Evolutionary conservation across 2,329 filamentous ascomycete species (phyloP).

Genomic region (Saccharata proteae): DNA sequence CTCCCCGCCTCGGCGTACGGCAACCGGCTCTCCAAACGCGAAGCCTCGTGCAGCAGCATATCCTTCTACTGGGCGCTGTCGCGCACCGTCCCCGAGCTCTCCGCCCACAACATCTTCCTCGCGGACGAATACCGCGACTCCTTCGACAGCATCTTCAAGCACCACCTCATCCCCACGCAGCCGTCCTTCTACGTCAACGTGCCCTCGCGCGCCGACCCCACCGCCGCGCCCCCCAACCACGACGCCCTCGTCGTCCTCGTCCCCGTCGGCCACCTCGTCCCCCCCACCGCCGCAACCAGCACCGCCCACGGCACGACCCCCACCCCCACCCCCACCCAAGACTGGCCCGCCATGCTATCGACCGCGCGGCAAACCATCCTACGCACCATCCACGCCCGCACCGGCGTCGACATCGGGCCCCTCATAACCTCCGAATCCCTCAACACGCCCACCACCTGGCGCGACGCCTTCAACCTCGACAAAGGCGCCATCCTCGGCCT

Average conservation of each 20-base stretch:
- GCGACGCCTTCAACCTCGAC: slow-evolving; percentile 58
- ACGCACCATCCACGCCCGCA: slow-evolving; percentile 47
- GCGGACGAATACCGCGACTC: slow-evolving; percentile 59
- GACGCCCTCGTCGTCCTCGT: slow-evolving; percentile 60
- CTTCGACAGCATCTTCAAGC: slow-evolving; percentile 66
- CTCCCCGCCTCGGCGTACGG: slow-evolving; percentile 41
- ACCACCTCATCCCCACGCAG: slow-evolving; percentile 52
- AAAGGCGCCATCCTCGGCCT: slow-evolving; percentile 62
- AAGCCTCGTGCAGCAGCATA: slow-evolving; percentile 58
- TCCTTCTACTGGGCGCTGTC: slow-evolving; percentile 66
- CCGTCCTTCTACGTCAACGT: slow-evolving; percentile 72
- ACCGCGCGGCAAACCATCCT: slow-evolving; percentile 50
- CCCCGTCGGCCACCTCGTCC: slow-evolving; percentile 55
- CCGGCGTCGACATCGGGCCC: slow-evolving; percentile 40
- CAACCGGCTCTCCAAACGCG: slow-evolving; percentile 32
- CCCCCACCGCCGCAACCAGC: slow-evolving; percentile 23
- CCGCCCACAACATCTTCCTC: slow-evolving; percentile 66
- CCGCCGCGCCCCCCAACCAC: slow-evolving; percentile 52
- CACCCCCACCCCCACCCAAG: slow-evolving; percentile 34
- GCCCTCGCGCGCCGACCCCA: slow-evolving; percentile 54
- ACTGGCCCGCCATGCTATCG: slow-evolving; percentile 50
- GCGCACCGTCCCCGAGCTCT: slow-evolving; percentile 48
- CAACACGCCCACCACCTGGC: slow-evolving; percentile 56
- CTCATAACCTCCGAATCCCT: slow-evolving; percentile 49
- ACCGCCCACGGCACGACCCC: slow-evolving; percentile 19